A percentile compares a stretch with the other conserved stretches of the same genome.
Conservation (phyloP, 768 basidiomycete species). For the Tubosaeta sp. region DNA sequence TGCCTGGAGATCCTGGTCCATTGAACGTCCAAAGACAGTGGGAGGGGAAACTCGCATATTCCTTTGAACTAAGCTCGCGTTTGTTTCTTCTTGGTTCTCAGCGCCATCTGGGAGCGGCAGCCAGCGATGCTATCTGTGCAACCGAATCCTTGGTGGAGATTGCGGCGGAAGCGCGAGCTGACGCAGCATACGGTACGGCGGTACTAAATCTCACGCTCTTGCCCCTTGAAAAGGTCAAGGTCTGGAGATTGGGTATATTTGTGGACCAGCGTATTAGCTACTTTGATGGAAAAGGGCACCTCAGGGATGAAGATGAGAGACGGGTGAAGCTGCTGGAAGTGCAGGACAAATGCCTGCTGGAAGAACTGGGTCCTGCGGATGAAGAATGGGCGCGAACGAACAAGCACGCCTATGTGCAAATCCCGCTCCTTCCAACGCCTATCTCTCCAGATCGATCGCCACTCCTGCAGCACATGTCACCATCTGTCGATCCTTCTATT, state of each 20-base stretch:
- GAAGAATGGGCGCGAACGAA: slow-evolving; percentile 8
- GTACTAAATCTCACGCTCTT: slow-evolving; percentile 77
- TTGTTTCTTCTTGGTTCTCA: slow-evolving; percentile 74
- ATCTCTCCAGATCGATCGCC: slow-evolving; percentile 29
- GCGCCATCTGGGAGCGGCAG: slow-evolving; percentile 1
- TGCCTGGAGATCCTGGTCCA: slow-evolving; percentile 56
- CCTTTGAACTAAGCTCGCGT: slow-evolving; percentile 72
- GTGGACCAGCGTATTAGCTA: slow-evolving; percentile 54
- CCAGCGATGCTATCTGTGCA: neutral
- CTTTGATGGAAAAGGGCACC: neutral
- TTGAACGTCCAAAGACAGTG: slow-evolving; percentile 85
- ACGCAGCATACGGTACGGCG: slow-evolving; percentile 47
- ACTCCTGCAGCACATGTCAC: slow-evolving; percentile 12
- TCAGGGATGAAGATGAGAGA: slow-evolving; percentile 6
- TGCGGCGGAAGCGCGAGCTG: slow-evolving; percentile 9
- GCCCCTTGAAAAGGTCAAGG: slow-evolving; percentile 82
- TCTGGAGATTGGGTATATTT: slow-evolving; percentile 66
- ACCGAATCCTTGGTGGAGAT: neutral
- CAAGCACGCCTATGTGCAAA: slow-evolving; percentile 7
- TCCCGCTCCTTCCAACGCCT: slow-evolving; percentile 28
- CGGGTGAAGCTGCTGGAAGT: slow-evolving; percentile 16
- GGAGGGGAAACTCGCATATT: slow-evolving; percentile 84
- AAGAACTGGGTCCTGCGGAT: slow-evolving; percentile 6
- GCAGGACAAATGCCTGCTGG: slow-evolving; percentile 13
- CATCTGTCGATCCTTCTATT: slow-evolving; percentile 19